Conservation (phyloP, 108 stramenopile species). For the Nitzschia inconspicua region DNA sequence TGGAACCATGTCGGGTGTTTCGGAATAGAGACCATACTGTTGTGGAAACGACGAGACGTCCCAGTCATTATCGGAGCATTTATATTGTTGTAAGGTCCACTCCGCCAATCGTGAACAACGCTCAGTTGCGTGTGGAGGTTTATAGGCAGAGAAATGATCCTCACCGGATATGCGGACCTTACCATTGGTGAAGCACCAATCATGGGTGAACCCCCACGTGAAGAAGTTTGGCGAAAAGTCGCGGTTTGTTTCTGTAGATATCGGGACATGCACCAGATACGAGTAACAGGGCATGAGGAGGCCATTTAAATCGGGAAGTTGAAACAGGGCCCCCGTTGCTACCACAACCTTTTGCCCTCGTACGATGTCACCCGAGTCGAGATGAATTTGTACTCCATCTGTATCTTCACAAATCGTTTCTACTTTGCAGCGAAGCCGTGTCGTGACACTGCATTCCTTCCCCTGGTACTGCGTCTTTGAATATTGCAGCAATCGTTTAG, state of each 20-base stretch:
- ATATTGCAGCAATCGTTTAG: slow-evolving; percentile 21
- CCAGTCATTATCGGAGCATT: slow-evolving; percentile 3
- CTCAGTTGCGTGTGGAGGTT: slow-evolving; percentile 21
- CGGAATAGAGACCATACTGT: slow-evolving; percentile 42
- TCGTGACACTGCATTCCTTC: no score
- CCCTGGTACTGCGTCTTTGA: not conserved
- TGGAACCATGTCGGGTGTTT: slow-evolving; percentile 38
- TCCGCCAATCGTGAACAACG: slow-evolving; percentile 20
- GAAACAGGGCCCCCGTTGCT: slow-evolving; percentile 34
- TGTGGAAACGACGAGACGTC: slow-evolving; percentile 17
- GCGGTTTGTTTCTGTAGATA: not conserved
- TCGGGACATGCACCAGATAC: slow-evolving; percentile 40
- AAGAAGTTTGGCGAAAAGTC: slow-evolving; percentile 37
- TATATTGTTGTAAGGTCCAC: slow-evolving; percentile 31
- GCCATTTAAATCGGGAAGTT: slow-evolving; percentile 16
- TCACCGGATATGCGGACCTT: slow-evolving; percentile 35
- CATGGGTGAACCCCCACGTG: slow-evolving; percentile 41
- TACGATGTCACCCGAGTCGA: not conserved
- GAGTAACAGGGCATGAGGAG: slow-evolving; percentile 38
- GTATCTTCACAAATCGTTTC: no score
- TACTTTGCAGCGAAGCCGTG: not conserved
- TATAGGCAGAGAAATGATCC: slow-evolving; percentile 45
- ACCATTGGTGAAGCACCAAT: slow-evolving; percentile 39
- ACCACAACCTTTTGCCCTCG: slow-evolving; percentile 25
- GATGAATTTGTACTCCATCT: not conserved